These are phyloP conservation scores for Kondoa subrosea DNA, from an alignment of 768 basidiomycete species.

Conservation along the genomic window DNA sequence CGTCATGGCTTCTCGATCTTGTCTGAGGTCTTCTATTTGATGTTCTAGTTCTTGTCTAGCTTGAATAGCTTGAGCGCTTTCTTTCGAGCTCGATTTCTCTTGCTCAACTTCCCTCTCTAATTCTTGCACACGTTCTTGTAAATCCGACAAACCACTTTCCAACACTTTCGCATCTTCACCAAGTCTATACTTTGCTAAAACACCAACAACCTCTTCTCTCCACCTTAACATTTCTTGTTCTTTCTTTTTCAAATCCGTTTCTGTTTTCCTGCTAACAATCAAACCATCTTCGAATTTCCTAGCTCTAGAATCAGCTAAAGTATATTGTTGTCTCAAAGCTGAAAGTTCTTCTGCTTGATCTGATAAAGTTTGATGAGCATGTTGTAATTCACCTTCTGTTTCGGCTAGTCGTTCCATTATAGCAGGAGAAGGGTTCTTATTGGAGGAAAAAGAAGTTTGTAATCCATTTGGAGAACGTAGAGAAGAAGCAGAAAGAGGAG, in stretches of 20 bases:
- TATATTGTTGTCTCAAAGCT: background rate
- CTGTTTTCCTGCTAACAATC: background rate
- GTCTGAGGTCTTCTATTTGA: background rate
- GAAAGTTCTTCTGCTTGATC: constrained; percentile 11
- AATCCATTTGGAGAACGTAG: background rate
- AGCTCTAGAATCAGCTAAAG: constrained; percentile 1
- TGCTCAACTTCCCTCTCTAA: constrained; percentile 2
- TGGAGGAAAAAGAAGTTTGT: constrained; percentile 4
- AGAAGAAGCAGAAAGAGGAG: constrained; percentile 34
- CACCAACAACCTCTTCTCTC: background rate
- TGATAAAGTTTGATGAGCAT: constrained; percentile 30
- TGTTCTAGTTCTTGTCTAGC: background rate
- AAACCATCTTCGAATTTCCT: constrained; percentile 1
- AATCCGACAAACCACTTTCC: background rate
- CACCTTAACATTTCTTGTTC: background rate
- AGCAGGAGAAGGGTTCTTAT: constrained; percentile 37
- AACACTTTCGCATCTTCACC: background rate
- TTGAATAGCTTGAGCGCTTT: background rate
- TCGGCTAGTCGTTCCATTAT: constrained; percentile 40
- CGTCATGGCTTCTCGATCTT: constrained; percentile 25
- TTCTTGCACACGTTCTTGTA: background rate
- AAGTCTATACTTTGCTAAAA: background rate
- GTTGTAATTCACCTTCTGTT: constrained; percentile 38
- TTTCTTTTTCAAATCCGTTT: background rate
- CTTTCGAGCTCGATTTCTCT: constrained; percentile 5